A percentile compares a stretch with the other conserved stretches of the same genome.
Conservation (phyloP, 106 monocot species). For the Dactylorhiza incarnata region DNA sequence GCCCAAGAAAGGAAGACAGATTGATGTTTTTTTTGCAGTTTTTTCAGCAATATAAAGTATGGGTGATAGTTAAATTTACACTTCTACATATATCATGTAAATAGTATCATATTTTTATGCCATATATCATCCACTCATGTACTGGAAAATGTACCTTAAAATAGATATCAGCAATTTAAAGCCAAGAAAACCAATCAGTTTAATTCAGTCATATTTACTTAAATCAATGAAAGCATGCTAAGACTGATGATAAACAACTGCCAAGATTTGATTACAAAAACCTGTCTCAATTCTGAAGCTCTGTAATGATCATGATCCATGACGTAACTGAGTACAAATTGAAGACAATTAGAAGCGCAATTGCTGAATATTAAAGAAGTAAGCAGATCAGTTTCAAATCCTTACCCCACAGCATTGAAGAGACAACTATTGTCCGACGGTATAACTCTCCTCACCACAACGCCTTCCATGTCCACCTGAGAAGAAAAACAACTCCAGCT, state of each 20-base stretch:
- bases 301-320: conserved; percentile 86
- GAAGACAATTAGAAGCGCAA: background rate
- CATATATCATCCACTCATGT: background rate
- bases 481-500: background rate
- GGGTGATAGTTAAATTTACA: too few relatives aligned
- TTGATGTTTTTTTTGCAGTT: background rate
- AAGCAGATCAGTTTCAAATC: background rate
- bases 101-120: background rate
- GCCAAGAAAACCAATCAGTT: background rate
- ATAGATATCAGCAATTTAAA: background rate
- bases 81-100: background rate
- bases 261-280: conserved; percentile 10
- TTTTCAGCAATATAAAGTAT: too few relatives aligned
- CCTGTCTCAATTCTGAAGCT: conserved; percentile 89
- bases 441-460: conserved; percentile 85
- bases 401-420: conserved; percentile 93
- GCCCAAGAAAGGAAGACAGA: background rate
- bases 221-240: background rate
- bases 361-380: background rate
- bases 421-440: conserved; percentile 99
- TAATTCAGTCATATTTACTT: background rate
- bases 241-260: background rate
- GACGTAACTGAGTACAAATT: conserved; percentile 45
- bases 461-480: conserved; percentile 57
- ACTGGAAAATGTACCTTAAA: background rate